Conservation (phyloP, 2,329 filamentous ascomycete species). For the Botrytis sinoallii region DNA sequence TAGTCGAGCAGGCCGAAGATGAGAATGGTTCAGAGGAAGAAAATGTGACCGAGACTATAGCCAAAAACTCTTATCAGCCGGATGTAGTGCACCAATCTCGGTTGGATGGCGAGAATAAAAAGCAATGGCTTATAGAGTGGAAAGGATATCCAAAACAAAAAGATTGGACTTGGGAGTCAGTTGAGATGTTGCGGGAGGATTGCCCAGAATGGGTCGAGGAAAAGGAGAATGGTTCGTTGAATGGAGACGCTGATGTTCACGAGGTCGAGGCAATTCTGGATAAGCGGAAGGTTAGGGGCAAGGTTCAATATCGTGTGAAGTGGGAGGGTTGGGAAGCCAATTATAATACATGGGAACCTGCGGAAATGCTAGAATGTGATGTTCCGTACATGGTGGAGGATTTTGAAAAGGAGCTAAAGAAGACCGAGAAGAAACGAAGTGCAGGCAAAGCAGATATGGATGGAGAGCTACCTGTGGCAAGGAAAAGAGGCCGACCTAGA, state of each 20-base stretch:
- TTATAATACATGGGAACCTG: background rate
- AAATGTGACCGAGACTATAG: background rate
- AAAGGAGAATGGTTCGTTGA: background rate
- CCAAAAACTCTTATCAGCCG: background rate
- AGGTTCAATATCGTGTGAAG: background rate
- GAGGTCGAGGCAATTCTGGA: background rate
- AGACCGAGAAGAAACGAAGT: background rate
- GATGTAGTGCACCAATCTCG: background rate
- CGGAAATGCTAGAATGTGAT: background rate
- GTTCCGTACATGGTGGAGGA: slow-evolving; percentile 2
- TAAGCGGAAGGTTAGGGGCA: background rate
- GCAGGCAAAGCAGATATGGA: background rate
- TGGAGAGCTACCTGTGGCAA: background rate
- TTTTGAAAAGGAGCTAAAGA: background rate
- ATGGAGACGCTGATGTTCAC: background rate
- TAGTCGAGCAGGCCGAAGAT: background rate
- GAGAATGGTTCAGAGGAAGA: background rate
- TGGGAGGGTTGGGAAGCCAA: background rate
- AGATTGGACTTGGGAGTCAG: slow-evolving; percentile 1
- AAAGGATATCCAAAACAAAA: background rate
- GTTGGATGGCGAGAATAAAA: background rate
- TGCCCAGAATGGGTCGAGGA: background rate
- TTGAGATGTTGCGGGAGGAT: background rate
- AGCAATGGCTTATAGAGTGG: slow-evolving; percentile 3
- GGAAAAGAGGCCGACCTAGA: background rate